Conservation (phyloP, 1,139 yeast species). For the Pichiaceae sp. region DNA sequence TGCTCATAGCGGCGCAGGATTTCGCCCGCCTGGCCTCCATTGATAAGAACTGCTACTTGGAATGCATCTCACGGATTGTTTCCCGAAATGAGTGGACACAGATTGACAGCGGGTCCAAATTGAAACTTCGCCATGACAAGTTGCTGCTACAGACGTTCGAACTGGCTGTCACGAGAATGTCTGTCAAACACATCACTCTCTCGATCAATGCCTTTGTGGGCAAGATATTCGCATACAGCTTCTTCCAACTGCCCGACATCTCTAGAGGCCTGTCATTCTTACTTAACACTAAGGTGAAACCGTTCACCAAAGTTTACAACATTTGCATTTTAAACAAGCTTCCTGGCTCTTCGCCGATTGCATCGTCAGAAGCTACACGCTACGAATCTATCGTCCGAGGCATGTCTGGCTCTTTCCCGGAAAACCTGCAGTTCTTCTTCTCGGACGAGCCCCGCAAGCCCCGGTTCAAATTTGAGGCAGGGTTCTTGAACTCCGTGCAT, state of each 20-base stretch:
- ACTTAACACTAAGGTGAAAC: constrained; percentile 41
- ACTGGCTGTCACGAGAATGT: constrained; percentile 43
- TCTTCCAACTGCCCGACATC: constrained; percentile 51
- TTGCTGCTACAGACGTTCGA: constrained; percentile 47
- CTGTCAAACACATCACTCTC: constrained; percentile 47
- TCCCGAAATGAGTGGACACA: constrained; percentile 55
- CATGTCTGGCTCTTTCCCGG: constrained; percentile 27
- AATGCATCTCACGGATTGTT: constrained; percentile 60
- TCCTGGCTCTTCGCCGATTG: constrained; percentile 4
- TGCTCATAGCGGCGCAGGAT: constrained; percentile 35
- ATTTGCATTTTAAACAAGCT: constrained; percentile 9
- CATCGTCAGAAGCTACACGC: not conserved
- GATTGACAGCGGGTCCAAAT: constrained; percentile 6
- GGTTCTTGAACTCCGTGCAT: constrained; percentile 21
- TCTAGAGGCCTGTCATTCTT: constrained; percentile 55
- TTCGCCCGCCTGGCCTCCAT: constrained; percentile 31
- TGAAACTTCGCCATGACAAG: constrained; percentile 22
- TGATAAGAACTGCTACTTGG: constrained; percentile 67
- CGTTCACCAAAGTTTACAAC: constrained; percentile 24
- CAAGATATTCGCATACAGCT: constrained; percentile 64
- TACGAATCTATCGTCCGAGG: constrained; percentile 8
- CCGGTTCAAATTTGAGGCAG: constrained; percentile 18
- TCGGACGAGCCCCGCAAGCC: constrained; percentile 20
- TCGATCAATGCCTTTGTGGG: constrained; percentile 72
- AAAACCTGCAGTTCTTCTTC: constrained; percentile 30